Evolutionary conservation across 73 alveolate genomes (phyloP), one percentile per base, ranked within the genome.

Genomic region (Paramecium primaurelia): DNA sequence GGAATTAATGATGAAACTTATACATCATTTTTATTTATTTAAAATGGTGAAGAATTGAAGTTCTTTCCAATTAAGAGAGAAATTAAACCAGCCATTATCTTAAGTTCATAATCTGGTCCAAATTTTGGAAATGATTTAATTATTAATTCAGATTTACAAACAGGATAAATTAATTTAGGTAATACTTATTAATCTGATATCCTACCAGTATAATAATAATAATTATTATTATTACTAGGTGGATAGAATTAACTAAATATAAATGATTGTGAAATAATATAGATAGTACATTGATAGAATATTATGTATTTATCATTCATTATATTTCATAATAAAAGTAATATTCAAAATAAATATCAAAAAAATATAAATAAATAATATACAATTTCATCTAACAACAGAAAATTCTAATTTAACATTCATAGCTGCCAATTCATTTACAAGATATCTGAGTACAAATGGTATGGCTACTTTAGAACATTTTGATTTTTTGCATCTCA

Each of bases 371-470:
- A 54, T 54, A 54, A 11, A 51, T 54, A 4, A 54, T 54, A 34
- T 16, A 18, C 36, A 54, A 40, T 18, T 18, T 64, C 84, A 64
- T 64, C 84, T 64, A 32, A 32, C 84, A 22, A 64, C 84, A 32
- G 84, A 28, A 58, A 98, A 98, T 64, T 93, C 94, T 25, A 98
- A 91, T 94, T 97, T 98, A 58, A 98, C 98, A 93, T 96, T 96
- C 99, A 98, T 97, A 26, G 99, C 99, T 34, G 99, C 99, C 64
- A 98, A 93, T 89, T 98, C 99, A 92, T 97, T 97, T 11, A 99
- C 95, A 40, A 98, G 86, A 93, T 92, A 98, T 86, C 99, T 92
- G 42, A 98, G 94, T 25, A 98, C 99, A 95, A 95, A 98, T 36
- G 99, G 99, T 14, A 98, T 93, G 32, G 97, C 95, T 1, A 98